Base-by-base conservation (phyloP, 2,329 filamentous ascomycete species). In the Rhinocladiella similis region DNA sequence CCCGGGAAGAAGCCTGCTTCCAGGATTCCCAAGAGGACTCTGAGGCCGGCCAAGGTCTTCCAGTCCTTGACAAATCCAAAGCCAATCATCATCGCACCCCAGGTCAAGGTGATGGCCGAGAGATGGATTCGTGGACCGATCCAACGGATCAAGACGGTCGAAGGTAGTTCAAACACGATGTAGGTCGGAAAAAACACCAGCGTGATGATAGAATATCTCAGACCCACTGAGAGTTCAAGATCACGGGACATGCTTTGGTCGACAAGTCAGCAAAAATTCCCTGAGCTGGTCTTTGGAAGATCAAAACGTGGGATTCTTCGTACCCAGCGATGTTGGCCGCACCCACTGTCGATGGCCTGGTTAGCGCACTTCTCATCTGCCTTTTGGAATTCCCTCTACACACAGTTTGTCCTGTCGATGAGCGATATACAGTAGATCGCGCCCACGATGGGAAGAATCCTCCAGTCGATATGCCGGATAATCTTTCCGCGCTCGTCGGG, bases 341-440 rank as follows among this genome's bases (percentile, higher is more conserved):
- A n/a, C n/a, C n/a, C n/a, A n/a, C n/a, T n/a, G n/a, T n/a, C n/a
- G n/a, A n/a, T n/a, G n/a, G n/a, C n/a, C n/a, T n/a, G n/a, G n/a
- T n/a, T n/a, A n/a, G n/a, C n/a, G n/a, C n/a, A n/a, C n/a, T n/a
- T n/a, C n/a, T n/a, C n/a, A n/a, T n/a, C n/a, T n/a, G n/a, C n/a
- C n/a, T n/a, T n/a, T n/a, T n/a, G n/a, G n/a, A n/a, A n/a, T n/a
- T n/a, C n/a, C n/a, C n/a, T n/a, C n/a, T n/a, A n/a, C n/a, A n/a
- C n/a, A n/a, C n/a, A 73, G 70, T 93, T 93, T 1, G 87, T 90
- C 29, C 90, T 79, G 68, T 94, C 90, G 84, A 93, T 89, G 56
- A 93, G 74, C 61, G 83, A 87, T 64, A 90, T 79, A 68, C 87
- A 90, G 71, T 92, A 92, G 73, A 91, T 81, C 61, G 80, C 68